Base-by-base conservation (phyloP, 2,329 filamentous ascomycete genomes). In the Chrysoporthe austroafricana region DNA sequence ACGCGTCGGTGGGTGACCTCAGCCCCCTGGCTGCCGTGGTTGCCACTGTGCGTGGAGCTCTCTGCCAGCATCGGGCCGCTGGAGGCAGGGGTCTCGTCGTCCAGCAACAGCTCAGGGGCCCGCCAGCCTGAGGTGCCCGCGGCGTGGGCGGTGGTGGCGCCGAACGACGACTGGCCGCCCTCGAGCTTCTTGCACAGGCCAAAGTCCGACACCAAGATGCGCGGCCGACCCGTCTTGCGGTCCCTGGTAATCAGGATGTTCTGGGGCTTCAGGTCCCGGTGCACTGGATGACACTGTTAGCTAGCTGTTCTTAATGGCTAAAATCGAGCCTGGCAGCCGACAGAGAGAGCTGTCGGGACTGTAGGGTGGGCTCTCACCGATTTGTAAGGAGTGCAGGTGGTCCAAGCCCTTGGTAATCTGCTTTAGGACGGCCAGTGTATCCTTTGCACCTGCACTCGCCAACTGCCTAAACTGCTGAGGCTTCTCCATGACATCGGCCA, bases 181-280 rank as follows among this genome's bases (percentile, higher is more conserved):
- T 97, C 96, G 18, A 99, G 83, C 75, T 97, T 98, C 84, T 98
- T 99, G 78, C 96, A 98, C 0, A 99, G 87, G 6, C 96, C 96
- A 79, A 99, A 99, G 78, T 99, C 96, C 0, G 96, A 98, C 46
- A 99, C 97, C 4, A 99, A 87, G 48, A 99, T 85, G n/a, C 95
- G 90, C 34, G 94, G 90, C 46, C 85, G 87, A 54, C 88, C 87
- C 68, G 89, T 85, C 73, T 90, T 89, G 52, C 66, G 63, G 72
- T 86, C 89, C 81, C 90, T 89, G 44, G 89, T 87, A 68, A 98
- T 94, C 1, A 99, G 84, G 62, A 99, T 98, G 73, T 99, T 99
- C 75, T 99, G 96, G 0, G 96, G 96, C 77, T 99, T 99, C 74
- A 99, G 87, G 76, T 99, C 96, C 64, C 96, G 92, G 77, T 99